These are phyloP conservation scores for Symmetrospora coprosmae DNA, from an alignment of 768 basidiomycete species.

Conservation along the genomic window DNA sequence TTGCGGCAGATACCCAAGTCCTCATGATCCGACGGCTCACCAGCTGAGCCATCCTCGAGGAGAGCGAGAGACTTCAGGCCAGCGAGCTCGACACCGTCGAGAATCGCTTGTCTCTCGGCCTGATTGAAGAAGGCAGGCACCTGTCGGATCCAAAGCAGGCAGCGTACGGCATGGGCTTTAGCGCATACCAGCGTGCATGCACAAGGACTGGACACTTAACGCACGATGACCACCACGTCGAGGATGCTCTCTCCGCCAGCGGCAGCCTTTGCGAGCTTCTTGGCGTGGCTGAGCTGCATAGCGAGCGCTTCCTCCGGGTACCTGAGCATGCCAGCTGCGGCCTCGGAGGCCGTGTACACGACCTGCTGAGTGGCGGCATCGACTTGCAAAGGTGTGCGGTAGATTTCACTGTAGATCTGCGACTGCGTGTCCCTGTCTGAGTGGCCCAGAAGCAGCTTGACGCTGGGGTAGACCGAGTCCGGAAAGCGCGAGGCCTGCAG, in stretches of 20 bases:
- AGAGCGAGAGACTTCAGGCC: slow-evolving; percentile 70
- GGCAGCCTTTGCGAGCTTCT: slow-evolving; percentile 63
- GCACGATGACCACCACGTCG: slow-evolving; percentile 67
- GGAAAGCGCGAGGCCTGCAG: slow-evolving; percentile 81
- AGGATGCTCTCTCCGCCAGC: slow-evolving; percentile 57
- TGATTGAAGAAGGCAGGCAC: slow-evolving; percentile 79
- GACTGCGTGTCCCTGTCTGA: slow-evolving; percentile 45
- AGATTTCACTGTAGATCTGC: slow-evolving; percentile 36
- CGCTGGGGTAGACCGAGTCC: slow-evolving; percentile 63
- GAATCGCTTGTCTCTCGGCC: slow-evolving; percentile 76
- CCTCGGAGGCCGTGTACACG: background rate
- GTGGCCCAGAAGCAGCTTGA: slow-evolving; percentile 64
- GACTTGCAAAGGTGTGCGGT: slow-evolving; percentile 28
- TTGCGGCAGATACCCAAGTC: background rate
- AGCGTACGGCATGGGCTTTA: background rate
- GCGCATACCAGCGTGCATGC: background rate
- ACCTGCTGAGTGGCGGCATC: background rate
- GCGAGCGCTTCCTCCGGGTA: slow-evolving; percentile 76
- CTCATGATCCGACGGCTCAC: slow-evolving; percentile 19
- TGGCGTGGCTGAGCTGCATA: slow-evolving; percentile 85
- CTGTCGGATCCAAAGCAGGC: too few relatives aligned
- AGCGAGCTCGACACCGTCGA: slow-evolving; percentile 81
- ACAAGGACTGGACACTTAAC: slow-evolving; percentile 5
- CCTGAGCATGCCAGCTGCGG: slow-evolving; percentile 41
- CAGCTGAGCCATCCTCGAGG: slow-evolving; percentile 78